Percentiles rank a stretch among this genome's conserved stretches.
These are phyloP conservation scores for Monilinia fructicola DNA, from an alignment of 2,329 filamentous ascomycete genomes.

Conservation along the genomic window DNA sequence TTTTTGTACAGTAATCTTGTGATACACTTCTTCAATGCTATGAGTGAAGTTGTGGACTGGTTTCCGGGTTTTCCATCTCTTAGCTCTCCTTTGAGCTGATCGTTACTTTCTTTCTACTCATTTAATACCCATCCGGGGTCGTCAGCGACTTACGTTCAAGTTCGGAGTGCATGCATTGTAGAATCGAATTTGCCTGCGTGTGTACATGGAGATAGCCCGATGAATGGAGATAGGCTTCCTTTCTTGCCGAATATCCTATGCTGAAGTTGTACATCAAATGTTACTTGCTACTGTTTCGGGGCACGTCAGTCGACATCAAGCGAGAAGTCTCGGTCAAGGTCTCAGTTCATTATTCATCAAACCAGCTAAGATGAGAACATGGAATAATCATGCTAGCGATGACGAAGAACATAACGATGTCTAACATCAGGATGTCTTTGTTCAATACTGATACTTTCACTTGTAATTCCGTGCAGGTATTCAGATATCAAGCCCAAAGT, in stretches of 20 bases:
- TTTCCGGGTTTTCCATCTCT: constrained; percentile 4
- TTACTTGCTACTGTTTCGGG: constrained; percentile 1
- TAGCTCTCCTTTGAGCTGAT: background rate
- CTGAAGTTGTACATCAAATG: constrained; percentile 6
- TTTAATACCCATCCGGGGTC: background rate
- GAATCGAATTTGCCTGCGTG: background rate
- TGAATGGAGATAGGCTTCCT: background rate
- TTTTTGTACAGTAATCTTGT: constrained; percentile 3
- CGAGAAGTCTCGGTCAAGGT: constrained; percentile 20
- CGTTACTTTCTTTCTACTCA: background rate
- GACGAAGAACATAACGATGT: background rate
- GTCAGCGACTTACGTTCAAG: background rate
- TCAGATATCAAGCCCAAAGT: constrained; percentile 3
- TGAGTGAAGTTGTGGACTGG: background rate
- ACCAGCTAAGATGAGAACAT: background rate
- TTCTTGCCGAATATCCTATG: background rate
- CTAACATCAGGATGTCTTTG: constrained; percentile 6
- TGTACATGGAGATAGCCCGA: background rate
- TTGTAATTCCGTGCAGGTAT: constrained; percentile 5
- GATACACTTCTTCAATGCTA: background rate
- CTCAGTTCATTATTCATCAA: constrained; percentile 18
- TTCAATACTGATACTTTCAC: constrained; percentile 7
- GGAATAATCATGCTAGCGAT: background rate
- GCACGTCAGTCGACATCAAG: background rate
- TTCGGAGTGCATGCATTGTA: background rate